Conservation (phyloP, 805 yeast species). For the Scheffersomyces lignosus region DNA sequence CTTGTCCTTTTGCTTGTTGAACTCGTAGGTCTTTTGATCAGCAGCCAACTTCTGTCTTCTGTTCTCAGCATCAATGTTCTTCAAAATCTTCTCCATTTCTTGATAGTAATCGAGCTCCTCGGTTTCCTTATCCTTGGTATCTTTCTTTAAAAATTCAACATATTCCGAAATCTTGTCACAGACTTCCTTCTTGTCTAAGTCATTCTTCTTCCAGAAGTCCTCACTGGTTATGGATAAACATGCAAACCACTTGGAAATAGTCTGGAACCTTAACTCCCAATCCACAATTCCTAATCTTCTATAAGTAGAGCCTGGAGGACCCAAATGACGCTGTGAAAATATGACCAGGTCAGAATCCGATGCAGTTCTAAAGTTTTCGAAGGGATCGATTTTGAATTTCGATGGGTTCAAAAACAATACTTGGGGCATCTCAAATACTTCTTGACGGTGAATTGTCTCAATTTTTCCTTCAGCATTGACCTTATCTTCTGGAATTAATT, state of each 20-base stretch:
- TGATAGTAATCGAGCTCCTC: constrained; percentile 1
- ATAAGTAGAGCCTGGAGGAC: constrained; percentile 6
- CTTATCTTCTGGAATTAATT: neutral
- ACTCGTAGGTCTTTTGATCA: neutral
- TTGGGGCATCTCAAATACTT: constrained; percentile 11
- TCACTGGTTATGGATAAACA: constrained; percentile 20
- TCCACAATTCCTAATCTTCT: constrained; percentile 17
- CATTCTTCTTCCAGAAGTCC: constrained; percentile 17
- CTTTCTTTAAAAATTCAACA: constrained; percentile 23
- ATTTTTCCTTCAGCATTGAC: neutral
- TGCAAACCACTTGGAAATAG: constrained; percentile 24
- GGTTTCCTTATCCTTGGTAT: constrained; percentile 12
- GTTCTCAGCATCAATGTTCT: neutral
- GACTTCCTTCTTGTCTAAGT: constrained; percentile 13
- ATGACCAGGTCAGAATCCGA: constrained; percentile 13
- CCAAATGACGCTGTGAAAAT: constrained; percentile 12
- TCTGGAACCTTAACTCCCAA: constrained; percentile 25
- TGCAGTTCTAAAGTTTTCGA: constrained; percentile 11
- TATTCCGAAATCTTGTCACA: constrained; percentile 21
- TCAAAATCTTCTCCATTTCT: no score
- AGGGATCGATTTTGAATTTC: constrained; percentile 19
- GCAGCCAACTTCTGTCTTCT: neutral
- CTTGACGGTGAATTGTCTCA: neutral
- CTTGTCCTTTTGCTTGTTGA: neutral
- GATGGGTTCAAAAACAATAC: constrained; percentile 23